Base-by-base conservation (phyloP, 495 filamentous ascomycete species). In the Trichoderma virens region DNA sequence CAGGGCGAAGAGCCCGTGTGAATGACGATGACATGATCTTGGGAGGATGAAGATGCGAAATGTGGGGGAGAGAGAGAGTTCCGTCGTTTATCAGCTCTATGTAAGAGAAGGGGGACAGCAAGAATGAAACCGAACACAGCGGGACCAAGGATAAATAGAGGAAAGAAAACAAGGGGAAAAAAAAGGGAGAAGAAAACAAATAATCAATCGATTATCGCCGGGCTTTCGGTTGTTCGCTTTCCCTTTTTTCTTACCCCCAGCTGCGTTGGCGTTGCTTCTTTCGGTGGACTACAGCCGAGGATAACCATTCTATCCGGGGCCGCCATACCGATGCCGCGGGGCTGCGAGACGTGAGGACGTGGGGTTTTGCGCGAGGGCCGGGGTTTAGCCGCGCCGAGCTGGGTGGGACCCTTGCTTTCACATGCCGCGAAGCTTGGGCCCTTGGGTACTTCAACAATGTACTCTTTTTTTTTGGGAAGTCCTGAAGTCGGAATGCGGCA, bases 1-100 rank as follows among this genome's bases (percentile, higher is more conserved):
- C 80, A 54, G 90, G 88, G 66, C 89, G 82, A 70, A 93, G 74
- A 16, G 82, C 80, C 70, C 85, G 85, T 47, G 82, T 75, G 67
- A 93, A 80, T 43, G 89, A 88, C 63, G 88, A 62, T 27, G 61
- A 62, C 61, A 62, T 62, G 35, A 11, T 62, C n/a, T n/a, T n/a
- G 13, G 28, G 61, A 14, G 23, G 59, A 5, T 47, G 43, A 23
- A 47, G 43, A n/a, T 20, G 25, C 25, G 51, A 30, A 28, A 30
- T 11, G 51, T 28, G 13, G 8, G 85, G 90, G 93, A 93, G 34
- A 5, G 13, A 34, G 20, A 56, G 3, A n/a, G n/a, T n/a, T n/a
- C n/a, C n/a, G n/a, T n/a, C n/a, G n/a, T n/a, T n/a, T n/a, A n/a
- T n/a, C n/a, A n/a, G n/a, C n/a, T n/a, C n/a, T n/a, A n/a, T n/a